Conservation (phyloP, 306 rosid species). For the Cyclanthera cordifolia region DNA sequence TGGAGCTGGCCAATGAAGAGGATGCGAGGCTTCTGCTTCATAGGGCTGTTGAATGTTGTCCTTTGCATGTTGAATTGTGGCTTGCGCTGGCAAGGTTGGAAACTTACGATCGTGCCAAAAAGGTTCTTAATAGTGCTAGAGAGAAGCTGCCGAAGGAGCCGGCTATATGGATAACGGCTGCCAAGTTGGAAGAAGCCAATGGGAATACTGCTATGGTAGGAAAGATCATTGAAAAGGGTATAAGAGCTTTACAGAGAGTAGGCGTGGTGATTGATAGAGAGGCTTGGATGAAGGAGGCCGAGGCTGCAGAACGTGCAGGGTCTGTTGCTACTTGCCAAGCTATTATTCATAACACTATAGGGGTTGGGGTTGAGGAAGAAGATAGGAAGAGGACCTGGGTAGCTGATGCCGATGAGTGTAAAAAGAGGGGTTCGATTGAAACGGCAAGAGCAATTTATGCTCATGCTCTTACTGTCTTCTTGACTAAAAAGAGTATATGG, state of each 20-base stretch:
- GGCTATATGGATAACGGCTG: slow-evolving; percentile 81
- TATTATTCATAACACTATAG: slow-evolving; percentile 53
- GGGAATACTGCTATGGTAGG: slow-evolving; percentile 77
- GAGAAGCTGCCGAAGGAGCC: slow-evolving; percentile 76
- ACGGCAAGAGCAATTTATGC: slow-evolving; percentile 87
- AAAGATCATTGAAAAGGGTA: slow-evolving; percentile 78
- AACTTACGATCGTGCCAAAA: slow-evolving; percentile 68
- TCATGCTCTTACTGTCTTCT: slow-evolving; percentile 68
- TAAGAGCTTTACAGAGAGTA: slow-evolving; percentile 74
- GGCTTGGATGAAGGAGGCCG: slow-evolving; percentile 92
- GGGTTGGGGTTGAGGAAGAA: slow-evolving; percentile 86
- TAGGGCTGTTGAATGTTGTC: slow-evolving; percentile 83
- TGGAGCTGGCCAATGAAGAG: slow-evolving; percentile 79
- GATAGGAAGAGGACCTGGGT: slow-evolving; percentile 96
- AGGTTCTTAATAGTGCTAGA: slow-evolving; percentile 73
- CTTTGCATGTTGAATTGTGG: slow-evolving; percentile 85
- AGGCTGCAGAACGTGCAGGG: slow-evolving; percentile 83
- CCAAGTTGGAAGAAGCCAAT: slow-evolving; percentile 90
- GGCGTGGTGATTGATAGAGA: slow-evolving; percentile 66
- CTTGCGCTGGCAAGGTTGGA: slow-evolving; percentile 83
- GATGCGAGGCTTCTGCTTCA: slow-evolving; percentile 80
- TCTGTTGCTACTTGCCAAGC: slow-evolving; percentile 76
- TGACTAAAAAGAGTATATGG: slow-evolving; percentile 92
- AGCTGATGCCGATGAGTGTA: slow-evolving; percentile 94
- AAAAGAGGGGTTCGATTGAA: slow-evolving; percentile 78